A percentile compares a stretch with the other conserved stretches of the same genome.
Evolutionary conservation across 2,329 filamentous ascomycete species (phyloP).

Genomic region (Colletotrichum paranaense): DNA sequence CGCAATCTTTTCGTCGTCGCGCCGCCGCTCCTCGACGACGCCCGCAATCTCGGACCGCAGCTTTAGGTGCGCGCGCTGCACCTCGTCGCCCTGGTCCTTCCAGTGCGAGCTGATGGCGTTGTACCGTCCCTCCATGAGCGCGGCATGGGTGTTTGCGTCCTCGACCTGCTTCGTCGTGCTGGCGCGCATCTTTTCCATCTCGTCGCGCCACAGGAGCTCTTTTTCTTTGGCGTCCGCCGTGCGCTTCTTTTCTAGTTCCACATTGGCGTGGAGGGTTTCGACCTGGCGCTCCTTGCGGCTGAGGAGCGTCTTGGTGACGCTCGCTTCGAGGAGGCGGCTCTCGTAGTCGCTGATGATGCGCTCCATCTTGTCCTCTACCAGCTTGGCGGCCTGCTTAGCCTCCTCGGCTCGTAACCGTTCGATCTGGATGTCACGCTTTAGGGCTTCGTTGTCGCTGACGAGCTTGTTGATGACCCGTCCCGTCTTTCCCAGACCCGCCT

Average conservation of each 20-base stretch:
- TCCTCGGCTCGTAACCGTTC: constrained; percentile 76
- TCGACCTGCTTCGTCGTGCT: constrained; percentile 73
- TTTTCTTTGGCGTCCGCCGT: constrained; percentile 68
- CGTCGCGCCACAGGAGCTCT: constrained; percentile 70
- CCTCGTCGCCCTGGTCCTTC: constrained; percentile 73
- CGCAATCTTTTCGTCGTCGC: constrained; percentile 72
- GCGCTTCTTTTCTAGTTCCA: constrained; percentile 73
- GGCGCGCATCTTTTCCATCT: constrained; percentile 71
- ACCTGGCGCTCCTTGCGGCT: constrained; percentile 81
- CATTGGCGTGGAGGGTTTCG: constrained; percentile 71
- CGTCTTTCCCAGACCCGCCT: constrained; percentile 78
- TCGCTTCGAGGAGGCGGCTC: constrained; percentile 74
- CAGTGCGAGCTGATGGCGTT: constrained; percentile 74
- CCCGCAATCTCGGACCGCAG: constrained; percentile 65
- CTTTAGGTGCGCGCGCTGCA: constrained; percentile 61
- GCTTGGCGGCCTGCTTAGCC: constrained; percentile 73
- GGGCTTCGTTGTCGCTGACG: constrained; percentile 81
- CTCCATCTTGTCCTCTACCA: constrained; percentile 79
- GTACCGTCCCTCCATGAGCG: constrained; percentile 77
- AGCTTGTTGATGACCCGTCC: constrained; percentile 84
- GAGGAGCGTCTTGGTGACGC: constrained; percentile 77
- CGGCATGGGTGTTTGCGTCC: constrained; percentile 71
- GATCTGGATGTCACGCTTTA: constrained; percentile 78
- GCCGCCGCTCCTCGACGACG: constrained; percentile 65
- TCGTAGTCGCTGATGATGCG: constrained; percentile 76